Evolutionary conservation across 768 basidiomycete species (phyloP).

Genomic region (Auriscalpium microsporum): DNA sequence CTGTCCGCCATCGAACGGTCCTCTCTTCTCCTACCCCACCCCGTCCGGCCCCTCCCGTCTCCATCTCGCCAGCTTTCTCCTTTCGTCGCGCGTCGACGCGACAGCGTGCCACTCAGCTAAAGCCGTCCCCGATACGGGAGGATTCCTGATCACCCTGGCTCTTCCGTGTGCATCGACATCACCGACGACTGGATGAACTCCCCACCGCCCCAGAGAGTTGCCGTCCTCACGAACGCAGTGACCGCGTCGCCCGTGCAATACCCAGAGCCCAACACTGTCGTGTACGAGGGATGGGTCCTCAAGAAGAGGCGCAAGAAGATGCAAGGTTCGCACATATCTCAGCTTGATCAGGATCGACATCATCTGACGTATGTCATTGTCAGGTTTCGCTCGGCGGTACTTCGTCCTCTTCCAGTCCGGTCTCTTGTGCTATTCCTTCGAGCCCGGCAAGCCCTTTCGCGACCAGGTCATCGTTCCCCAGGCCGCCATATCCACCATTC

Average conservation of each 20-base stretch:
- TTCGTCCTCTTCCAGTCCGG: slow-evolving; percentile 65
- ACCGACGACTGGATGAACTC: background rate
- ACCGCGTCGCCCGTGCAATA: background rate
- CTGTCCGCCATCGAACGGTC: too few relatives aligned
- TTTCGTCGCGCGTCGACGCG: too few relatives aligned
- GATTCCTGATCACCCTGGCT: background rate
- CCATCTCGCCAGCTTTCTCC: too few relatives aligned
- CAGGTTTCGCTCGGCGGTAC: slow-evolving; percentile 81
- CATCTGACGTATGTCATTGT: background rate
- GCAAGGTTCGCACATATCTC: slow-evolving; percentile 50
- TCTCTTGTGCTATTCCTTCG: slow-evolving; percentile 65
- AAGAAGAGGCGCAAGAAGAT: slow-evolving; percentile 85
- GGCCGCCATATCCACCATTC: slow-evolving; percentile 70
- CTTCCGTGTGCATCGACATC: background rate
- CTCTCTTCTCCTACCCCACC: too few relatives aligned
- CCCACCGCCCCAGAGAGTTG: background rate
- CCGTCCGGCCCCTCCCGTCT: too few relatives aligned
- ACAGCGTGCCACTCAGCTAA: too few relatives aligned
- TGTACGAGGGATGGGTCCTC: slow-evolving; percentile 71
- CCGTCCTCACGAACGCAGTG: background rate
- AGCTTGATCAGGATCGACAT: background rate
- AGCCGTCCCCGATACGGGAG: too few relatives aligned
- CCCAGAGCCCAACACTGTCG: slow-evolving; percentile 17
- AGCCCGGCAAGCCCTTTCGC: slow-evolving; percentile 60
- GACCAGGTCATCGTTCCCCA: slow-evolving; percentile 56